A percentile compares a stretch with the other conserved stretches of the same genome.
Evolutionary conservation across 768 basidiomycete genomes (phyloP).

Genomic region (Boletus eberwhitei): DNA sequence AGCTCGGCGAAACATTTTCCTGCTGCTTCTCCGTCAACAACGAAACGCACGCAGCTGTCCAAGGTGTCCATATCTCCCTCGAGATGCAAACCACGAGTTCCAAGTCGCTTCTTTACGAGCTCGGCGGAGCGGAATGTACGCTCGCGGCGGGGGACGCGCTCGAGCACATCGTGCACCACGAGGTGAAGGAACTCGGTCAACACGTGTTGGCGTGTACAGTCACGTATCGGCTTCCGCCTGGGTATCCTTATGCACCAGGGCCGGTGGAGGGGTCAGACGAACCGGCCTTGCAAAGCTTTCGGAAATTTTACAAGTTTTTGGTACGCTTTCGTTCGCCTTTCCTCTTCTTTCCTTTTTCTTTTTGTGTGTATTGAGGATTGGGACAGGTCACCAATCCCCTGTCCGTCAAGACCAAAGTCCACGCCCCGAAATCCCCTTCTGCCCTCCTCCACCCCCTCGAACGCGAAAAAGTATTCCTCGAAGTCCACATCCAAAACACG

Average conservation of each 20-base stretch:
- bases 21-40: constrained; percentile 83
- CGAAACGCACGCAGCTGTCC: constrained; percentile 60
- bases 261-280: constrained; percentile 51
- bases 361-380: background rate
- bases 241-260: constrained; percentile 48
- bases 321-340: constrained; percentile 43
- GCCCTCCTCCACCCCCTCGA: constrained; percentile 60
- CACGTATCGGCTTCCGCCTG: constrained; percentile 70
- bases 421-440: constrained; percentile 69
- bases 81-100: constrained; percentile 83
- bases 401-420: constrained; percentile 93
- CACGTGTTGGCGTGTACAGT: constrained; percentile 87
- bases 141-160: constrained; percentile 58
- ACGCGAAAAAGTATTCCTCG: constrained; percentile 83
- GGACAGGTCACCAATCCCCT: constrained; percentile 87
- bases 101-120: constrained; percentile 61
- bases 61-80: constrained; percentile 62
- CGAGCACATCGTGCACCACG: constrained; percentile 71
- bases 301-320: constrained; percentile 89
- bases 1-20: constrained; percentile 86
- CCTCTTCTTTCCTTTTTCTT: background rate
- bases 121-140: constrained; percentile 49
- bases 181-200: constrained; percentile 92
- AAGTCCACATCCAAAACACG: constrained; percentile 89
- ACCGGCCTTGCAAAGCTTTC: constrained; percentile 62